Percentiles rank a stretch among this genome's conserved stretches.
Evolutionary conservation across 306 rosid species (phyloP).

Genomic region (Rosa chinensis): DNA sequence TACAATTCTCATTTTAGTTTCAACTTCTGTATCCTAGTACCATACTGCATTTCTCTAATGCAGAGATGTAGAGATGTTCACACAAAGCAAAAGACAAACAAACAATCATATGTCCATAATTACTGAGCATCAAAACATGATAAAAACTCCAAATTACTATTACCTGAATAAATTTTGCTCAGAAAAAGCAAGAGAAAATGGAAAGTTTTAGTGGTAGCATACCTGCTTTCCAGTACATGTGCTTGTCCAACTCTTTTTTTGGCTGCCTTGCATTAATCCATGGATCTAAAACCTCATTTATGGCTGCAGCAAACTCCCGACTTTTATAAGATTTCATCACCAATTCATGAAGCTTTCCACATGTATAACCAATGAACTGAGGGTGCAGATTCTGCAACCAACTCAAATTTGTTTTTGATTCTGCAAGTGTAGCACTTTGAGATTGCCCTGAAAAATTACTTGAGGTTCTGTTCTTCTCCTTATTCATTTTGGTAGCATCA

Average conservation of each 20-base stretch:
- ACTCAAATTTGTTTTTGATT: slow-evolving; percentile 25
- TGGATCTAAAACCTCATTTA: slow-evolving; percentile 95
- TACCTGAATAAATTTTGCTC: neutral
- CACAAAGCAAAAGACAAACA: neutral
- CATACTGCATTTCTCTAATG: neutral
- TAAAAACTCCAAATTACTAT: neutral
- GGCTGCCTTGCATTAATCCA: slow-evolving; percentile 97
- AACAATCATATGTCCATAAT: too few relatives aligned
- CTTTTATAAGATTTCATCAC: slow-evolving; percentile 92
- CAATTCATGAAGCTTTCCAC: slow-evolving; percentile 91
- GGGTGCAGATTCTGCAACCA: slow-evolving; percentile 63
- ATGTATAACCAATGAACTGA: slow-evolving; percentile 84
- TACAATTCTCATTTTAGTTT: neutral
- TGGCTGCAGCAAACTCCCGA: slow-evolving; percentile 93
- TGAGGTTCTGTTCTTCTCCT: slow-evolving; percentile 40
- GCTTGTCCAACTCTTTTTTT: slow-evolving; percentile 87
- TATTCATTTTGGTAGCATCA: slow-evolving; percentile 37
- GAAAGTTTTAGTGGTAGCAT: slow-evolving; percentile 20
- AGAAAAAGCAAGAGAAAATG: slow-evolving; percentile 7
- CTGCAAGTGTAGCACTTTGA: slow-evolving; percentile 32
- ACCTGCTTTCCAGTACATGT: slow-evolving; percentile 85
- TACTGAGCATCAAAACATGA: neutral
- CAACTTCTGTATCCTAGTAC: neutral
- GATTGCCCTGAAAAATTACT: slow-evolving; percentile 40
- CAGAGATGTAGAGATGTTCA: neutral